Evolutionary conservation across 345 rosid species (phyloP).

Genomic region (Lepidium sativum): DNA sequence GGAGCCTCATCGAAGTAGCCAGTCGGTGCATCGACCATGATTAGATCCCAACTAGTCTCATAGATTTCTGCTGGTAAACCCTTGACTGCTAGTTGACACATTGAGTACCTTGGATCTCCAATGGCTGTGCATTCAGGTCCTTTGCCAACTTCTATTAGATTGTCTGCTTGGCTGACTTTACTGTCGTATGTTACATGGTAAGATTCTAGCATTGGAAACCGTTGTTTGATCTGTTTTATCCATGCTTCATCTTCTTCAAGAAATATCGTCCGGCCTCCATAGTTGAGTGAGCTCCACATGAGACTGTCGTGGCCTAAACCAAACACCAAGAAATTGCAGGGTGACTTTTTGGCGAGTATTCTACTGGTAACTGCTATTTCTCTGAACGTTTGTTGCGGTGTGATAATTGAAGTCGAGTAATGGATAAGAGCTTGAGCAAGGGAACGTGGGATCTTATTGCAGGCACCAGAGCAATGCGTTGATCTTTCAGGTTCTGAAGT

Average conservation of each 20-base stretch:
- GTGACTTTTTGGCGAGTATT: conserved; percentile 55
- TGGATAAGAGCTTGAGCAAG: conserved; percentile 67
- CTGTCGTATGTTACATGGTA: conserved; percentile 71
- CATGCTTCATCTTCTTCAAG: conserved; percentile 86
- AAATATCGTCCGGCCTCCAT: conserved; percentile 78
- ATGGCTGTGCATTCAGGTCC: conserved; percentile 67
- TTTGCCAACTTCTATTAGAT: conserved; percentile 59
- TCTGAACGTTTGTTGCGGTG: conserved; percentile 73
- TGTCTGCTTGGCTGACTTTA: conserved; percentile 62
- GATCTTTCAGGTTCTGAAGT: background rate
- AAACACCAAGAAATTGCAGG: conserved; percentile 88
- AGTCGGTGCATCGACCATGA: conserved; percentile 87
- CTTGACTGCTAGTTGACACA: conserved; percentile 77
- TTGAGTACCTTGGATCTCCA: conserved; percentile 58
- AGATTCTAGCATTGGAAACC: conserved; percentile 60
- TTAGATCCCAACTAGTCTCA: conserved; percentile 65
- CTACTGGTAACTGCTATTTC: conserved; percentile 58
- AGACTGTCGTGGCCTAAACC: conserved; percentile 90
- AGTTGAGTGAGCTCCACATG: conserved; percentile 85
- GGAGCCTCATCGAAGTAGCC: conserved; percentile 81
- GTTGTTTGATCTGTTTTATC: conserved; percentile 58
- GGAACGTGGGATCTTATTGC: conserved; percentile 51
- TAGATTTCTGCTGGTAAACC: conserved; percentile 76
- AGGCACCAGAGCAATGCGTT: conserved; percentile 19
- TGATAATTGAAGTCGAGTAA: conserved; percentile 73